Evolutionary conservation across 2,329 filamentous ascomycete species (phyloP).

Genomic region (Aspergillus quadrilineatus): DNA sequence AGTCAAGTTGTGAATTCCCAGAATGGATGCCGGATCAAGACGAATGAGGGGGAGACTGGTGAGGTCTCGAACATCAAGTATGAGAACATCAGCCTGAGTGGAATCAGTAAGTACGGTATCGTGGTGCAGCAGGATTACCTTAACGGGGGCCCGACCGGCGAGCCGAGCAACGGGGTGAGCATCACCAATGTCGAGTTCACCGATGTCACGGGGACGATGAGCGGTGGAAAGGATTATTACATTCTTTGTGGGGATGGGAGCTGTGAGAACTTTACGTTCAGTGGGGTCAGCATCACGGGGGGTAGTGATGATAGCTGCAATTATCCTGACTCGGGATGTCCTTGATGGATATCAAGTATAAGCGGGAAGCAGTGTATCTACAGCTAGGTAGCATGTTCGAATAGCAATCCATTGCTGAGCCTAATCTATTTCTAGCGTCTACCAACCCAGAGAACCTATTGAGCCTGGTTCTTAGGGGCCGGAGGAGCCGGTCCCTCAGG

Average conservation of each 20-base stretch:
- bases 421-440: neutral
- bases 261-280: conserved; percentile 39
- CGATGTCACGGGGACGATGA: conserved; percentile 38
- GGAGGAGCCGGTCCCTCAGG: conserved; percentile 57
- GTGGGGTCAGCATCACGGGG: conserved; percentile 38
- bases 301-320: conserved; percentile 32
- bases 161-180: conserved; percentile 39
- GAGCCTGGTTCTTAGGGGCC: conserved; percentile 52
- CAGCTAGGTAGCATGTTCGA: no score
- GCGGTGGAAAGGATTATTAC: conserved; percentile 37
- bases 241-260: conserved; percentile 42
- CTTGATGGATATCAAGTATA: neutral
- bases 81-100: conserved; percentile 47
- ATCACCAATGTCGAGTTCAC: conserved; percentile 38
- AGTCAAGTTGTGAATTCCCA: conserved; percentile 48
- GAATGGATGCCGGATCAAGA: conserved; percentile 43
- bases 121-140: conserved; percentile 55
- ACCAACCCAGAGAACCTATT: conserved; percentile 4
- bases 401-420: neutral
- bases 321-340: conserved; percentile 18
- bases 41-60: conserved; percentile 41
- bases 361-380: no score
- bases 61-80: conserved; percentile 46
- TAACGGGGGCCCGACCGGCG: conserved; percentile 46
- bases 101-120: conserved; percentile 52